Base-by-base conservation (phyloP, 1,139 yeast genomes). In the Protomyces pachydermus region DNA sequence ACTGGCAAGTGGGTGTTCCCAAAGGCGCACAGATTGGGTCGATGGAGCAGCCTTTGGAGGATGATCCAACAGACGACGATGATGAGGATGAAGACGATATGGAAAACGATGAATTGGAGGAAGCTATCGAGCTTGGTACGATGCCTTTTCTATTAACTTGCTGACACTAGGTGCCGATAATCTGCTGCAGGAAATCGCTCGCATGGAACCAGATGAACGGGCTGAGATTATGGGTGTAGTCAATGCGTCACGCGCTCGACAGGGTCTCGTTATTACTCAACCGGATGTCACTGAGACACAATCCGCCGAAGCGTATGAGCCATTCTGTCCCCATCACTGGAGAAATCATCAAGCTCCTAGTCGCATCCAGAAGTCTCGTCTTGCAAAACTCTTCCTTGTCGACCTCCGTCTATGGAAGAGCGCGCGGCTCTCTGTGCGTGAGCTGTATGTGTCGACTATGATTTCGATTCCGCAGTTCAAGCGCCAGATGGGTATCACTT, bases 371-470 rank as follows among this genome's bases (percentile, higher is more conserved):
- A 54, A 46, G 37, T 52, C 58, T 6, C 54, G 64, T 6, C 54
- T 60, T 16, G 55, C 58, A 9, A 18, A 55, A 35, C 50, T 64
- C 10, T 57, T 66, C 0, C 82, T 82, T 71, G 80, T 85, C 72
- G 95, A 88, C 74, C 76, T 88, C 48, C 75, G 96, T 60, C 81
- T 90, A 56, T 87, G 93, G 86, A 89, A 85, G 70, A 75, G 83
- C 0, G 77, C 88, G 9, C 79, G 96, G 61, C 72, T 78, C 1
- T 75, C 80, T 20, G 75, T 91, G 45, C 87, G 88, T 61, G 91
- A 86, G 70, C 76, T 91, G 69, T 85, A 85, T 70, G 82, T 89
- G 56, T 80, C 88, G 0, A 82, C 88, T 0, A 79, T 91, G 68
- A 84, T 91, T 10, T 83, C 93, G 4, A 85, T 85, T 69, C 79